These are phyloP conservation scores for Albophoma yamanashiensis DNA, from an alignment of 2,329 filamentous ascomycete species.

Conservation along the genomic window DNA sequence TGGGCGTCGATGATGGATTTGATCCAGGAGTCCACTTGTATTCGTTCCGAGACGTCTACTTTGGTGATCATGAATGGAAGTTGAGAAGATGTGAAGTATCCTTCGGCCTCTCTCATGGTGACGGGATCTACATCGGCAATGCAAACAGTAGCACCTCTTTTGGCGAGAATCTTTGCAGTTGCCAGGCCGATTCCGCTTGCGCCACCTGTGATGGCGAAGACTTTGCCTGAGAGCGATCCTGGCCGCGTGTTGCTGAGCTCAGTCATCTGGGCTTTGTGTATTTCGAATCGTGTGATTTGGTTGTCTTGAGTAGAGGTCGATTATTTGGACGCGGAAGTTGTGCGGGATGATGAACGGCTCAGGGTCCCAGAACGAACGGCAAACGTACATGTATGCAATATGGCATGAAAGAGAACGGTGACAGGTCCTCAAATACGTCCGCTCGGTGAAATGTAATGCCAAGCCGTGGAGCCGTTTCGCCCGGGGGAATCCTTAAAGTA, in stretches of 20 bases:
- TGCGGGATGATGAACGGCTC: not conserved
- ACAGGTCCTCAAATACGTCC: not conserved
- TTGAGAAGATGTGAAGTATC: conserved; percentile 15
- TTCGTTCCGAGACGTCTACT: conserved; percentile 35
- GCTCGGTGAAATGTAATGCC: not conserved
- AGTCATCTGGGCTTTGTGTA: not conserved
- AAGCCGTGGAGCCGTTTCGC: not conserved
- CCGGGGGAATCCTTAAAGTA: too few species aligned
- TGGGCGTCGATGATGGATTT: conserved; percentile 28
- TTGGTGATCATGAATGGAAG: conserved; percentile 20
- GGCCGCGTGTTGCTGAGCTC: not conserved
- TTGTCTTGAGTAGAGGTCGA: not conserved
- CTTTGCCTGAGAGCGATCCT: conserved; percentile 8
- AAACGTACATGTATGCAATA: not conserved
- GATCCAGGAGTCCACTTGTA: conserved; percentile 40
- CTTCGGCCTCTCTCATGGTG: conserved; percentile 18
- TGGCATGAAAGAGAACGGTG: not conserved
- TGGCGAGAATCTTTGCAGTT: conserved; percentile 25
- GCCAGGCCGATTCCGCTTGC: conserved; percentile 29
- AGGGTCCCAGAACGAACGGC: not conserved
- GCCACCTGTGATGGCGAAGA: conserved; percentile 21
- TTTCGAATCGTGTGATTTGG: not conserved
- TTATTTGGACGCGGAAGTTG: not conserved
- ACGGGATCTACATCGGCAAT: conserved; percentile 24
- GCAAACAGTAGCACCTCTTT: conserved; percentile 23